phyloP scores from a whole-genome alignment of 1,139 yeast species.

The Saccharomyces uvarum region DNA sequence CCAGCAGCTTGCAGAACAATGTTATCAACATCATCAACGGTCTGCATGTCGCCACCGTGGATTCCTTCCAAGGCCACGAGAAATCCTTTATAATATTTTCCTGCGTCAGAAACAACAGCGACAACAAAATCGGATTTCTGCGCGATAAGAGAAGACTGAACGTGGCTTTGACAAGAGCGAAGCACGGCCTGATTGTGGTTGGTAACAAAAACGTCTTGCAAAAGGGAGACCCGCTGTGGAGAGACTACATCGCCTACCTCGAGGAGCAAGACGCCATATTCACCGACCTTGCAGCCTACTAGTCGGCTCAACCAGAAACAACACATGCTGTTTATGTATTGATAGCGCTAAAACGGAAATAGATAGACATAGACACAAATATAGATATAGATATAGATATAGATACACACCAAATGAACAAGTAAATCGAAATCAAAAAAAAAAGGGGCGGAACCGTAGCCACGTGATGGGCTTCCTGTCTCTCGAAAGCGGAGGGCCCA shows the following conservation, averaged over 20 bases:
- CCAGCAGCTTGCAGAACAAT: constrained; percentile 27
- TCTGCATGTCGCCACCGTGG: constrained; percentile 59
- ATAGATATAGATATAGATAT: neutral
- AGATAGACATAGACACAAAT: neutral
- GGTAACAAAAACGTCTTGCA: constrained; percentile 50
- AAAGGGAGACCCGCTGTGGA: constrained; percentile 47
- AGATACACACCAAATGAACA: neutral
- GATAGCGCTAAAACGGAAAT: neutral
- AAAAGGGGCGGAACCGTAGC: neutral
- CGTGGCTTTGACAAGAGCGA: constrained; percentile 59
- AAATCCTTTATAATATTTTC: constrained; percentile 52
- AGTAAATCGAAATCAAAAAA: neutral
- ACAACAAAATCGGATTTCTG: constrained; percentile 49
- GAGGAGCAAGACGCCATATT: constrained; percentile 21
- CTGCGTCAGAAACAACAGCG: constrained; percentile 50
- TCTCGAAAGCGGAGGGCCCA: neutral
- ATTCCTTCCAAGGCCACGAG: constrained; percentile 63
- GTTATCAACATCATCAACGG: constrained; percentile 57
- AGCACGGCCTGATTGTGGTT: constrained; percentile 46
- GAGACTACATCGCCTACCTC: constrained; percentile 40
- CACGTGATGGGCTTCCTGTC: neutral
- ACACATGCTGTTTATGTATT: neutral
- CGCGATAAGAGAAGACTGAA: constrained; percentile 51
- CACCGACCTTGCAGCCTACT: constrained; percentile 17
- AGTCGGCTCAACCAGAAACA: neutral